A percentile compares a stretch with the other conserved stretches of the same genome.
phyloP scores from a whole-genome alignment of 306 rosid species.

The Malus domestica region DNA sequence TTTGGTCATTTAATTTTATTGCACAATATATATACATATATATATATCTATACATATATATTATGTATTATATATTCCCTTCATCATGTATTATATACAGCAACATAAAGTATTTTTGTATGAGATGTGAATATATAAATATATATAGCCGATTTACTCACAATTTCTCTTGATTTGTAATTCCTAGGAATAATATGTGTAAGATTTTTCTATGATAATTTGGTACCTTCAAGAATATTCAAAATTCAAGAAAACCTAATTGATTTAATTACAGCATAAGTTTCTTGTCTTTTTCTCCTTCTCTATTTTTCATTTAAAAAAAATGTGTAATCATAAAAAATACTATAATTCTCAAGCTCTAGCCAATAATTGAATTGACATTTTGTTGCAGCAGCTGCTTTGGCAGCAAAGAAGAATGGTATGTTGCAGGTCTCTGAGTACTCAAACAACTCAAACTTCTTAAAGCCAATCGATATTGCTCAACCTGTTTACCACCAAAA shows the following conservation, averaged over 20 bases:
- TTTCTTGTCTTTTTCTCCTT: background rate
- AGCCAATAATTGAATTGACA: background rate
- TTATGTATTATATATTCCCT: no score
- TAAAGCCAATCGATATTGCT: background rate
- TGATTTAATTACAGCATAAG: no score
- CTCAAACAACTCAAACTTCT: slow-evolving; percentile 5
- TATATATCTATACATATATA: background rate
- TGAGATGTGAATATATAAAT: background rate
- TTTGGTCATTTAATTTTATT: background rate
- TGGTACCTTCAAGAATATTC: no score
- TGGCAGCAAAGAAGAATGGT: slow-evolving; percentile 22
- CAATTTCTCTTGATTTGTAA: background rate
- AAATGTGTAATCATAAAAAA: background rate
- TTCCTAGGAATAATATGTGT: background rate
- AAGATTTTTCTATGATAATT: background rate
- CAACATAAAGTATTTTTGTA: background rate
- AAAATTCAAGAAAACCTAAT: no score
- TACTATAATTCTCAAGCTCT: background rate
- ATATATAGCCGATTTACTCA: background rate
- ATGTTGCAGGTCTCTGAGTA: slow-evolving; percentile 3
- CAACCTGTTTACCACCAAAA: slow-evolving; percentile 15
- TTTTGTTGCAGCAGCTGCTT: slow-evolving; percentile 11
- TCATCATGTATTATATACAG: background rate
- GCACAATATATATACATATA: background rate
- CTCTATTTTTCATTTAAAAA: background rate